phyloP scores from a whole-genome alignment of 106 monocot species.

The Dendrobium nobile region DNA sequence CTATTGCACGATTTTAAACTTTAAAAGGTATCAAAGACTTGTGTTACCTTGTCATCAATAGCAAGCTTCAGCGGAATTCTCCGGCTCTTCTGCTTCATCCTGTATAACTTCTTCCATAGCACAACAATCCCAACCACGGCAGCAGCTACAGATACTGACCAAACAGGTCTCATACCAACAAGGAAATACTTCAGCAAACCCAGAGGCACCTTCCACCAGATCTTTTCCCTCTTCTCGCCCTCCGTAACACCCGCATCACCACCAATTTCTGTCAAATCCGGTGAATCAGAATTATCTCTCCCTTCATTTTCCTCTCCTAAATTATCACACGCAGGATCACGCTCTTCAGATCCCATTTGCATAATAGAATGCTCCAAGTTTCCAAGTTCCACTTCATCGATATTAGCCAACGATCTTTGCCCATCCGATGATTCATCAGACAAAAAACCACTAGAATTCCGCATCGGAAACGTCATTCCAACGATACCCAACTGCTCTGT shows the following conservation, averaged over 20 bases:
- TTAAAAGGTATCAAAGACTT: background rate
- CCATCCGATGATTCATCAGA: constrained; percentile 14
- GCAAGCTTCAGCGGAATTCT: constrained; percentile 16
- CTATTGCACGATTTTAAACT: too few species aligned
- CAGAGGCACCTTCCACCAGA: constrained; percentile 40
- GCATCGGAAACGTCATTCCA: background rate
- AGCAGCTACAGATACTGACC: constrained; percentile 34
- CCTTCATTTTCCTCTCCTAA: background rate
- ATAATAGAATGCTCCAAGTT: background rate
- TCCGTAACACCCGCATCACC: background rate
- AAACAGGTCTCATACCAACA: constrained; percentile 33
- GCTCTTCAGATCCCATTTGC: background rate
- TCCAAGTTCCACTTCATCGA: background rate
- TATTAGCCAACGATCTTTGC: background rate
- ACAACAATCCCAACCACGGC: constrained; percentile 33
- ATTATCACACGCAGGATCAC: background rate
- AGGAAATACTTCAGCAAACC: constrained; percentile 33
- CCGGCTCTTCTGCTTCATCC: constrained; percentile 28
- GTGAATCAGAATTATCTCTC: background rate
- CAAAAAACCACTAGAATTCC: background rate
- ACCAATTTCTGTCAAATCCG: background rate
- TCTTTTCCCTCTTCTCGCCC: constrained; percentile 14
- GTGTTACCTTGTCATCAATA: constrained; percentile 47
- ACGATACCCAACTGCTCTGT: background rate
- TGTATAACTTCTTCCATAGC: constrained; percentile 31